A percentile compares a stretch with the other conserved stretches of the same genome.
Evolutionary conservation across 208 protist species (phyloP).

Genomic region (Acanthamoeba royreba): DNA sequence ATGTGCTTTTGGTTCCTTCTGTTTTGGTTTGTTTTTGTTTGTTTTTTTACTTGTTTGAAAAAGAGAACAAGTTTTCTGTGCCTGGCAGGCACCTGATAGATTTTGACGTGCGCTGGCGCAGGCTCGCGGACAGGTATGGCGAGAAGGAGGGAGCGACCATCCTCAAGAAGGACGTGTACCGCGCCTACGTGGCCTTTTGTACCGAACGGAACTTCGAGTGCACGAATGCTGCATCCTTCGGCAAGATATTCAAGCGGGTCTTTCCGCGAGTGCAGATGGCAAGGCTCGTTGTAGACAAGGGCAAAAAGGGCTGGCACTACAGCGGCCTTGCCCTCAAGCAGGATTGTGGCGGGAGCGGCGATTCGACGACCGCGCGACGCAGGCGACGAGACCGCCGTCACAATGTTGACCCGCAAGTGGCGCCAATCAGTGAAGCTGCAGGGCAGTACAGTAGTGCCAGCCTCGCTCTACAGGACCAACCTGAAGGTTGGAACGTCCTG

Average conservation of each 20-base stretch:
- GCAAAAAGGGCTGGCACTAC: conserved; percentile 10
- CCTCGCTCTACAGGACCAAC: too few relatives aligned
- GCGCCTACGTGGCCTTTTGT: not conserved
- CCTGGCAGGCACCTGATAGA: not conserved
- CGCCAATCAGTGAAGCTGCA: too few relatives aligned
- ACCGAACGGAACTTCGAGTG: not conserved
- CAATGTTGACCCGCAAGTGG: not conserved
- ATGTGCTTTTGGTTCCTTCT: not conserved
- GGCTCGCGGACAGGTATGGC: not conserved
- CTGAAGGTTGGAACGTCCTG: too few relatives aligned
- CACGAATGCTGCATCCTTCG: not conserved
- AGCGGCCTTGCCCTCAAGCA: not conserved
- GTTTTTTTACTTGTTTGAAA: not conserved
- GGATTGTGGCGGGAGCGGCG: not conserved
- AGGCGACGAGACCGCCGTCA: not conserved
- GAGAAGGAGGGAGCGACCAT: not conserved
- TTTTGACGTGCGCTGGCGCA: not conserved
- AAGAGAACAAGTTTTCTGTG: not conserved
- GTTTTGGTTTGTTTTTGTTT: too few relatives aligned
- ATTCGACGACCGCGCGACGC: not conserved
- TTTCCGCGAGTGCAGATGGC: not conserved
- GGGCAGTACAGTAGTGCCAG: too few relatives aligned
- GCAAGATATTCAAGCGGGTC: not conserved
- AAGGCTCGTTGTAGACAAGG: not conserved
- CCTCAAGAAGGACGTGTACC: not conserved